Evolutionary conservation across 192 early-diverging fungal species (phyloP).

Genomic region (Podila epigama): DNA sequence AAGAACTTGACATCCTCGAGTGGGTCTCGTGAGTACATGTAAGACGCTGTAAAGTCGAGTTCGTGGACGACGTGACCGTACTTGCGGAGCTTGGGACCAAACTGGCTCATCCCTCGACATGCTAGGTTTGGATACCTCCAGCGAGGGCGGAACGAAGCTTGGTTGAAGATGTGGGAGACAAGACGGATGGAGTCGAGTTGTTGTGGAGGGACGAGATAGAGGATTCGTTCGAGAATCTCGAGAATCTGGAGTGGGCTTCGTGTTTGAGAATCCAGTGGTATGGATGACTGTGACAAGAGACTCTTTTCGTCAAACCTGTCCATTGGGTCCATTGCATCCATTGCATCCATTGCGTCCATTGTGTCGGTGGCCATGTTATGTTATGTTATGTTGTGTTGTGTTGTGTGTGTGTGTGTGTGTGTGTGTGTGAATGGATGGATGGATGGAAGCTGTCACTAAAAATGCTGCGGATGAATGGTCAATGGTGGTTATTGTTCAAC

Average conservation of each 20-base stretch:
- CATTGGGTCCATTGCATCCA: too few species aligned
- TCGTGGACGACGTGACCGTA: slow-evolving; percentile 10
- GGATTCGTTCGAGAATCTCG: slow-evolving; percentile 15
- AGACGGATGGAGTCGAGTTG: slow-evolving; percentile 4
- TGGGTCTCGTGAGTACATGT: background rate
- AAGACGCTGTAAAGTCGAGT: slow-evolving; percentile 7
- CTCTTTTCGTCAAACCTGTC: too few species aligned
- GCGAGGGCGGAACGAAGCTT: slow-evolving; percentile 2
- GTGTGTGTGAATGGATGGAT: too few species aligned
- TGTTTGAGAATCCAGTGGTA: too few species aligned
- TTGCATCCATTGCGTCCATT: too few species aligned
- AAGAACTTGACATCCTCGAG: slow-evolving; percentile 6
- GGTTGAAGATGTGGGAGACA: slow-evolving; percentile 11
- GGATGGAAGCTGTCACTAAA: too few species aligned
- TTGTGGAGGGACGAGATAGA: background rate
- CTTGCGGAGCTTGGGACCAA: background rate
- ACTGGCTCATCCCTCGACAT: background rate
- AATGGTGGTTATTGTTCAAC: too few species aligned
- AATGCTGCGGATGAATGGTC: too few species aligned
- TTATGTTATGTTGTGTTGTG: too few species aligned
- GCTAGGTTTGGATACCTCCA: slow-evolving; percentile 11
- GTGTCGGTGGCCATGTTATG: too few species aligned
- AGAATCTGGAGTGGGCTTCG: slow-evolving; percentile 5
- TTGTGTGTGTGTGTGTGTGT: too few species aligned
- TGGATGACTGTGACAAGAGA: too few species aligned